A percentile compares a stretch with the other conserved stretches of the same genome.
These are phyloP conservation scores for Chalciporus piperatoides DNA, from an alignment of 1,284 basidiomycete species.

Conservation along the genomic window DNA sequence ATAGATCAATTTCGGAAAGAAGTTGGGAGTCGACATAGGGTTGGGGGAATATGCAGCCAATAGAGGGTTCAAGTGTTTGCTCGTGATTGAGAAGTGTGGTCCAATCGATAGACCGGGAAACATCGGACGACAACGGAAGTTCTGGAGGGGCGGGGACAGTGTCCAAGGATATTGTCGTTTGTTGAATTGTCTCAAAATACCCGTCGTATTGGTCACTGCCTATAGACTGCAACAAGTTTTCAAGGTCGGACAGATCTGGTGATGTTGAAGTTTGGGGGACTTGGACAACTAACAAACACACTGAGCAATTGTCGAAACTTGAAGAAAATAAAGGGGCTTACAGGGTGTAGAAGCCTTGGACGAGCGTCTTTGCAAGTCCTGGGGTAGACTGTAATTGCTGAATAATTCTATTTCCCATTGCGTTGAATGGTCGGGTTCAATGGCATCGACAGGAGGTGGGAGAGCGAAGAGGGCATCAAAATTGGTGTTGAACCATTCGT, in stretches of 20 bases:
- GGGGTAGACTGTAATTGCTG: slow-evolving; percentile 23
- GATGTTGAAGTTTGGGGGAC: not conserved
- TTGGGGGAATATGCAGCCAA: slow-evolving; percentile 1
- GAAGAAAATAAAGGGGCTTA: too few relatives aligned
- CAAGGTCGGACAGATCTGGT: slow-evolving; percentile 10
- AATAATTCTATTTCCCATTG: slow-evolving; percentile 30
- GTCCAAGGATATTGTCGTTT: too few relatives aligned
- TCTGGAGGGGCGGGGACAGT: too few relatives aligned
- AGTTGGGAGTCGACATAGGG: not conserved
- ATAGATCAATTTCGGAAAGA: slow-evolving; percentile 25
- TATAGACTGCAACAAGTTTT: slow-evolving; percentile 19
- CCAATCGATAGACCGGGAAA: slow-evolving; percentile 18
- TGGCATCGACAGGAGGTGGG: slow-evolving; percentile 23
- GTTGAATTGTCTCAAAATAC: not conserved
- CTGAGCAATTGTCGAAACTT: too few relatives aligned
- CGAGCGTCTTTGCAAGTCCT: not conserved
- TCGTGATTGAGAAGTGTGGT: slow-evolving; percentile 14
- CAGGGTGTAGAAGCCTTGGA: too few relatives aligned
- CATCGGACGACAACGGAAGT: not conserved
- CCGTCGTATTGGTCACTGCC: not conserved
- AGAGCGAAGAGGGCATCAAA: slow-evolving; percentile 27
- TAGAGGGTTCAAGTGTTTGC: slow-evolving; percentile 2
- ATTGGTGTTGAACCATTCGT: slow-evolving; percentile 29
- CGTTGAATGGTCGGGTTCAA: slow-evolving; percentile 16
- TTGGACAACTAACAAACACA: too few relatives aligned